phyloP scores from a whole-genome alignment of 805 yeast genomes.

The Zygoascus biomembranicola region DNA sequence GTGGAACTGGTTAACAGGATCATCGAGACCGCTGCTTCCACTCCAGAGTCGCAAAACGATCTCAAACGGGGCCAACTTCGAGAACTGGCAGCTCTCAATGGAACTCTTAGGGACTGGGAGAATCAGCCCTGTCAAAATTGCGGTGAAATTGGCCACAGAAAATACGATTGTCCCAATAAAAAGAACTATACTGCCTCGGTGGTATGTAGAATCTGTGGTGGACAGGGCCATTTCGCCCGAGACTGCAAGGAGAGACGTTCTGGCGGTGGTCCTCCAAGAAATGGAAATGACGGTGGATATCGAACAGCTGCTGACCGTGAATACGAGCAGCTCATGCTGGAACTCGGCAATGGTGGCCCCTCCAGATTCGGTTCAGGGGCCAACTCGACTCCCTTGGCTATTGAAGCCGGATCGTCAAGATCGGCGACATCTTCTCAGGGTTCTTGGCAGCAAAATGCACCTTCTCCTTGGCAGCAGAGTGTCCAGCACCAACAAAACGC shows the following conservation, averaged over 20 bases:
- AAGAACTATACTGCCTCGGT: slow-evolving; percentile 45
- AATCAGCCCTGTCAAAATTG: slow-evolving; percentile 61
- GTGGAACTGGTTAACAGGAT: slow-evolving; percentile 64
- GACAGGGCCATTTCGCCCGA: slow-evolving; percentile 75
- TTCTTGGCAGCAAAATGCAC: slow-evolving; percentile 3
- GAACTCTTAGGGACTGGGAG: slow-evolving; percentile 66
- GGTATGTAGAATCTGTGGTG: slow-evolving; percentile 72
- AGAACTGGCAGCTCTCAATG: slow-evolving; percentile 88
- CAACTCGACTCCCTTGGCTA: neutral
- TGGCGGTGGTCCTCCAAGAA: slow-evolving; percentile 3
- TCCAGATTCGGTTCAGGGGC: neutral
- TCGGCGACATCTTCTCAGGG: slow-evolving; percentile 7
- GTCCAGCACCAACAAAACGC: neutral
- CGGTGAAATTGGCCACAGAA: slow-evolving; percentile 58
- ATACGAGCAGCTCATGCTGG: slow-evolving; percentile 44
- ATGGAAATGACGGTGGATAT: slow-evolving; percentile 2
- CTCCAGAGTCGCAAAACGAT: slow-evolving; percentile 92
- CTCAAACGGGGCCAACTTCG: slow-evolving; percentile 83
- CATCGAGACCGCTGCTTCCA: slow-evolving; percentile 71
- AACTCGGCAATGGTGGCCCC: slow-evolving; percentile 21
- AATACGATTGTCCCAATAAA: slow-evolving; percentile 53
- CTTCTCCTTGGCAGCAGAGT: neutral
- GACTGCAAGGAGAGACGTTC: slow-evolving; percentile 55
- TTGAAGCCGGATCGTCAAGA: slow-evolving; percentile 2
- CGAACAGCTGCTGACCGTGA: slow-evolving; percentile 37